Conservation (phyloP, 345 rosid genomes). For the Melastoma malabathricum region DNA sequence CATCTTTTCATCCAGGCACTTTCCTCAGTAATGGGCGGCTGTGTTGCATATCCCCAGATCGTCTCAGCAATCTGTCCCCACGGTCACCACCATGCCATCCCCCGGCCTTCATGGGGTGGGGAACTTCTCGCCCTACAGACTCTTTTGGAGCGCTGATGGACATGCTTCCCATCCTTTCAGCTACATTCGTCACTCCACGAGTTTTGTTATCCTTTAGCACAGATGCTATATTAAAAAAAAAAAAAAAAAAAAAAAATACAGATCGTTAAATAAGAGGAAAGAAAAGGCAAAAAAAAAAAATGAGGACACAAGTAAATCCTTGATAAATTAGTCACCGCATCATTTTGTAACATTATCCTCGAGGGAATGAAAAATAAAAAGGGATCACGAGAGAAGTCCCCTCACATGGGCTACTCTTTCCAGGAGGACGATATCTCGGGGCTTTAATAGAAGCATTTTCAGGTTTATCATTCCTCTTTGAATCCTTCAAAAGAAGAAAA, state of each 20-base stretch:
- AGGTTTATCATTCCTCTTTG: conserved; percentile 29
- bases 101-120: conserved; percentile 57
- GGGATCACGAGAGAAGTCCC: not conserved
- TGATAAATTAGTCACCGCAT: too few relatives aligned
- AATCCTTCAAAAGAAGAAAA: conserved; percentile 25
- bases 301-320: too few relatives aligned
- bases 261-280: too few relatives aligned
- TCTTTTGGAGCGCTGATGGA: conserved; percentile 25
- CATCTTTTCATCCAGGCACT: conserved; percentile 30
- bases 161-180: conserved; percentile 42
- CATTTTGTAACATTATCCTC: not conserved
- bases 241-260: conserved; percentile 1
- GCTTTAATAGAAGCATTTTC: conserved; percentile 27
- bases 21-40: conserved; percentile 31
- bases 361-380: not conserved
- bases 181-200: conserved; percentile 30
- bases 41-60: conserved; percentile 30
- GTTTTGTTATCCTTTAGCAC: conserved; percentile 25
- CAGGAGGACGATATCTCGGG: conserved; percentile 56
- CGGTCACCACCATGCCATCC: conserved; percentile 42
- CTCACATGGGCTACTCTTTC: conserved; percentile 74
- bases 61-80: conserved; percentile 33
- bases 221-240: conserved; percentile 13
- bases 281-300: not conserved
- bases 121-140: conserved; percentile 18